Conservation (phyloP, 1,139 yeast genomes). For the Taiozyma onychis region DNA sequence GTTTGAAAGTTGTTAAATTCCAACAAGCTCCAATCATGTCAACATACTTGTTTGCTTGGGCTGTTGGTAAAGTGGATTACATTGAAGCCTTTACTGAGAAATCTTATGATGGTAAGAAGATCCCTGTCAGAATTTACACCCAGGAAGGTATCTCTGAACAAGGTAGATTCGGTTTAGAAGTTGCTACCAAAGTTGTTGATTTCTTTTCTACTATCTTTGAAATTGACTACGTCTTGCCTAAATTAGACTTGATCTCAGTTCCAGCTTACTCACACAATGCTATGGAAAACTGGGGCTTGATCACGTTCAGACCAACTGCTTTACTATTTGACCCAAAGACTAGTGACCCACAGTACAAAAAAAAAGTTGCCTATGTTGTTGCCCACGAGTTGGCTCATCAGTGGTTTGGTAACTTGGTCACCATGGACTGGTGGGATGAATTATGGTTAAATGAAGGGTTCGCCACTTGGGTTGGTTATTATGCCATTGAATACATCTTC, state of each 20-base stretch:
- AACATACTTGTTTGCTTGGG: conserved; percentile 76
- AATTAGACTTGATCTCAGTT: conserved; percentile 77
- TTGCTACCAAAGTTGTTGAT: conserved; percentile 70
- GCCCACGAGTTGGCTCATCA: conserved; percentile 91
- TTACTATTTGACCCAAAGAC: conserved; percentile 61
- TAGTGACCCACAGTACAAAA: conserved; percentile 62
- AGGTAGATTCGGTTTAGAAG: conserved; percentile 64
- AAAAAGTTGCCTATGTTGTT: conserved; percentile 81
- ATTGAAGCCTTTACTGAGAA: conserved; percentile 43
- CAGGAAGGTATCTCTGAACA: conserved; percentile 65
- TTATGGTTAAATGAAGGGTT: conserved; percentile 90
- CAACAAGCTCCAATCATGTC: conserved; percentile 74
- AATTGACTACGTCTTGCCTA: conserved; percentile 72
- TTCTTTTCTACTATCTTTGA: conserved; percentile 70
- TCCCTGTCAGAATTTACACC: conserved; percentile 79
- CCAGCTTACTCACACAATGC: conserved; percentile 85
- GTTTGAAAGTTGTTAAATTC: conserved; percentile 39
- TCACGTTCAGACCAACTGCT: conserved; percentile 79
- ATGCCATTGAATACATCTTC: conserved; percentile 66
- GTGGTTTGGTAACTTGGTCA: conserved; percentile 89
- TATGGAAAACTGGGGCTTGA: conserved; percentile 89
- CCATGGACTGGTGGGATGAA: conserved; percentile 96
- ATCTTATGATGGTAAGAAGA: conserved; percentile 45
- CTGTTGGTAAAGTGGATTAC: conserved; percentile 73
- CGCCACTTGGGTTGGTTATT: conserved; percentile 89